Base-by-base conservation (phyloP, 768 basidiomycete species). In the Calocybe gangraenosa region DNA sequence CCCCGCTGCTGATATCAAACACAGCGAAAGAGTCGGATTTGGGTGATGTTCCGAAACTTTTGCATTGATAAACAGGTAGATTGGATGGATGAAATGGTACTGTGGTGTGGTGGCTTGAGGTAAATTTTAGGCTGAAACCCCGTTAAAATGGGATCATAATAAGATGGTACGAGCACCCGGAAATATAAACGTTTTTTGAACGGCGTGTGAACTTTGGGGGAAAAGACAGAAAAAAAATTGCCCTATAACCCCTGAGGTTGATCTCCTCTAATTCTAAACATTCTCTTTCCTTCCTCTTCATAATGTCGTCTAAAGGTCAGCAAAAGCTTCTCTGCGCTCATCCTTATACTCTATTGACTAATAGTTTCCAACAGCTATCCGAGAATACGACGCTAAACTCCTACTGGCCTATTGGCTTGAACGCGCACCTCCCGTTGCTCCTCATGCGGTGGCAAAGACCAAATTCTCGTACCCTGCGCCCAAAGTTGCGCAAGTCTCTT, bases 361-460 rank as follows among this genome's bases (percentile, higher is more conserved):
- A 23, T 41, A 23, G 30, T 37, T 25, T 42, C 37, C 15, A 37
- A 20, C 52, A 74, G 74, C 74, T 56, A 95, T 97, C 73, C 87
- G 90, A 63, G 93, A 97, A 77, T 98, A 92, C 77, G 95, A 99
- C 65, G 95, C 95, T 55, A 99, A 98, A 76, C 89, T 97, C 57
- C 79, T 98, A 54, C 76, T 98, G 22, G 91, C 93, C 31, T 96
- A 97, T 77, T 97, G 93, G 93, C 85, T 98, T 52, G 82, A 89
- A 66, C 83, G 92, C 51, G 87, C 92, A 10, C 89, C 93, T 21
- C 62, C 86, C 10, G 82, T 90, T 57, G 82, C 86, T 35, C 70
- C 84, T 42, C 77, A 84, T 44, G 69, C 69, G 5, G 62, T 62
- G 51, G 61, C 70, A 53, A 70, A 71, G 61, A 77, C 82, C 38